Percentiles rank a stretch among this genome's conserved stretches.
Evolutionary conservation across 371 early-diverging fungal species (phyloP).

Genomic region (Paraphysoderma sedebokerense): DNA sequence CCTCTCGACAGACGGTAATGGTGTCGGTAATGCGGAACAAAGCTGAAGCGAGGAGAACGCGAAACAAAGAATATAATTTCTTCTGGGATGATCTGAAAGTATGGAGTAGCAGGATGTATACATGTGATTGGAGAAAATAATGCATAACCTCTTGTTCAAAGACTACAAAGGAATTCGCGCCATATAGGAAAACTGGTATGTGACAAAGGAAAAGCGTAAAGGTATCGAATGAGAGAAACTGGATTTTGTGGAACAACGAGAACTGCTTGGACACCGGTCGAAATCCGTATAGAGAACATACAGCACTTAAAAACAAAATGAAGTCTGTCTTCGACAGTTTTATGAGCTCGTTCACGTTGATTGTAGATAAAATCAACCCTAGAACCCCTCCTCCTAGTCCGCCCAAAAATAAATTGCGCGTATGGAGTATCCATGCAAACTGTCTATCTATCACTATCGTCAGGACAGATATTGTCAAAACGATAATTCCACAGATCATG

Average conservation of each 20-base stretch:
- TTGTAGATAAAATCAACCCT: too few relatives aligned
- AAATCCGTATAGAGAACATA: too few relatives aligned
- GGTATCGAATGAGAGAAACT: too few relatives aligned
- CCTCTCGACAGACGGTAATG: slow-evolving; percentile 75
- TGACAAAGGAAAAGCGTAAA: neutral
- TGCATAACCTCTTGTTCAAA: slow-evolving; percentile 5
- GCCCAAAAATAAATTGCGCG: too few relatives aligned
- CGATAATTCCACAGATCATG: slow-evolving; percentile 37
- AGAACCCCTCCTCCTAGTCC: too few relatives aligned
- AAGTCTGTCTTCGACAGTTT: too few relatives aligned
- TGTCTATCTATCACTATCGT: neutral
- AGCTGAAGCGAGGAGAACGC: slow-evolving; percentile 13
- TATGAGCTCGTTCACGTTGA: too few relatives aligned
- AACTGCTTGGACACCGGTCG: too few relatives aligned
- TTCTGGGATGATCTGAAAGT: neutral
- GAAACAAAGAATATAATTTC: neutral
- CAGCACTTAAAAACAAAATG: too few relatives aligned
- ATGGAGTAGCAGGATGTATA: neutral
- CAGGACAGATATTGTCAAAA: slow-evolving; percentile 15
- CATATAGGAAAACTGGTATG: neutral
- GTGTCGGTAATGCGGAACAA: slow-evolving; percentile 38
- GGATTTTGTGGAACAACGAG: too few relatives aligned
- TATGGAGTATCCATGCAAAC: too few relatives aligned
- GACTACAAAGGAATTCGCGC: slow-evolving; percentile 24
- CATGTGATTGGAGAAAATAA: slow-evolving; percentile 2